Evolutionary conservation across 2,329 filamentous ascomycete species (phyloP), one percentile per base, ranked within the genome.

Genomic region (Verticillium isaacii): DNA sequence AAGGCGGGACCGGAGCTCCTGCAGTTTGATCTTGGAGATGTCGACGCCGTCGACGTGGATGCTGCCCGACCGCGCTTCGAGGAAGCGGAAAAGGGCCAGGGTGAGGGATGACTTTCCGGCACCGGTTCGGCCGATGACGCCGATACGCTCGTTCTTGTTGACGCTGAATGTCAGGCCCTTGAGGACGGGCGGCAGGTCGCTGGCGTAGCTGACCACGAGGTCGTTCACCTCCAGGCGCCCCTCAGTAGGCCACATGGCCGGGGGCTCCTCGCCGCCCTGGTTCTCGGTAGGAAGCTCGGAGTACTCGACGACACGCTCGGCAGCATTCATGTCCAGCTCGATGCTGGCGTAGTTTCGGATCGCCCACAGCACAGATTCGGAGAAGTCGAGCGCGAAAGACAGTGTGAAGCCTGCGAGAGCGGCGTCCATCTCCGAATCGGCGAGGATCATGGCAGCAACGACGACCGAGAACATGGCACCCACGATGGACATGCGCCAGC

Each of bases 31-130:
- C 68, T 85, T 89, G 25, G 89, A 88, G 59, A 93, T 90, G 69
- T 93, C 89, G 14, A 92, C 67, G 0, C 89, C 90, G 68, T 93
- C 91, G 64, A 94, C 89, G 62, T 80, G 72, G 64, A 93, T 87
- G 15, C 75, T 83, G 9, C 90, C 90, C 14, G 85, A 82, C 6
- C 81, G 76, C 0, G 88, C 84, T 71, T 92, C 89, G 14, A 93
- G 77, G 77, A 93, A 92, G 23, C 90, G 87, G 81, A 93, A 93
- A 0, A 93, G 77, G 0, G 90, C 89, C 1, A 93, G 78, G 0
- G 90, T 92, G 25, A 93, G 75, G 0, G 88, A 90, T 0, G 89
- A 91, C 74, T 93, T 93, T 61, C 90, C 90, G 0, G 90, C 90
- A 3, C 90, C 90, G 0, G 91, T 93, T 17, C 91, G 85, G 12